A percentile compares a stretch with the other conserved stretches of the same genome.
Evolutionary conservation across 78 protist species (phyloP).

Genomic region (Cavenderia fasciculata): DNA sequence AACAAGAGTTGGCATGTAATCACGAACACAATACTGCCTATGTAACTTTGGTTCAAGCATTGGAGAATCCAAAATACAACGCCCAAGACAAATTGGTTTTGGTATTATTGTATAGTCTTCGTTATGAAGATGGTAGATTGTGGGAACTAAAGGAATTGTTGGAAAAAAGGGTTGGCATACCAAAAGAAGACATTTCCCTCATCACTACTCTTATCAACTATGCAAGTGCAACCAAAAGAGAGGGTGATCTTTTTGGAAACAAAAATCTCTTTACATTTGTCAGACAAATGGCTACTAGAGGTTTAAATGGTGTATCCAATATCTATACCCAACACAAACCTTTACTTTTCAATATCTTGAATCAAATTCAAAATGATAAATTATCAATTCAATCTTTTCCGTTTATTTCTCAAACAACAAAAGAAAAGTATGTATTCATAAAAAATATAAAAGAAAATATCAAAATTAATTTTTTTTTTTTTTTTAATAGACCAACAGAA

Average conservation of each 20-base stretch:
- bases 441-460: not conserved
- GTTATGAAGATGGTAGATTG: constrained; percentile 84
- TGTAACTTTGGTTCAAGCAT: not conserved
- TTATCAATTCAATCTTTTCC: constrained; percentile 75
- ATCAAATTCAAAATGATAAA: constrained; percentile 68
- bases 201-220: constrained; percentile 62
- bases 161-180: constrained; percentile 21
- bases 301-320: constrained; percentile 91
- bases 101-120: constrained; percentile 89
- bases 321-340: constrained; percentile 96
- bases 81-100: constrained; percentile 82
- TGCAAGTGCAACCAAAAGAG: constrained; percentile 83
- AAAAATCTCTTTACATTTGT: constrained; percentile 59
- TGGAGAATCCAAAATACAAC: constrained; percentile 1
- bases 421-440: constrained; percentile 5
- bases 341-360: constrained; percentile 62
- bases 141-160: constrained; percentile 59
- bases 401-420: constrained; percentile 16
- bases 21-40: constrained; percentile 55
- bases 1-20: constrained; percentile 94
- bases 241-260: constrained; percentile 86
- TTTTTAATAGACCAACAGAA: constrained; percentile 80
- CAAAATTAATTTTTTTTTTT: not conserved
- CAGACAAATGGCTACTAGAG: constrained; percentile 56
- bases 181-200: constrained; percentile 2